Evolutionary conservation across 2,329 filamentous ascomycete species (phyloP), one percentile per base, ranked within the genome.

Genomic region (Hypoxylon sp.): DNA sequence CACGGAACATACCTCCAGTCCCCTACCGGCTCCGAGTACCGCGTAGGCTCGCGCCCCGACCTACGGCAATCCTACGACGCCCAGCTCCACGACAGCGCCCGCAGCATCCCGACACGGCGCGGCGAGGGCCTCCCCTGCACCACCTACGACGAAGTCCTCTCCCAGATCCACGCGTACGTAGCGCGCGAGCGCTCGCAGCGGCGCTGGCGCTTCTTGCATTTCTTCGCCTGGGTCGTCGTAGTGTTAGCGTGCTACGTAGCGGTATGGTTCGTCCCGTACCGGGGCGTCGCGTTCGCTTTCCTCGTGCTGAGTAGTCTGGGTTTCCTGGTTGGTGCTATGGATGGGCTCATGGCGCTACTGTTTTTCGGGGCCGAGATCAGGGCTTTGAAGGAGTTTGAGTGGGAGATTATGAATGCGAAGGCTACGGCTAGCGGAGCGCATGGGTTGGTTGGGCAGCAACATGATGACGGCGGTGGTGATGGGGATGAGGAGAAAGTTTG

Each of bases 371-470:
- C 89, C 67, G 96, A 99, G 81, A 80, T 98, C 65, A 86, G 93
- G 64, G 90, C 91, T 3, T 82, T 99, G 60, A 90, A 89, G 74
- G 96, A 99, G 82, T 98, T 98, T 80, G 89, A 96, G 77, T 98
- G 93, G 92, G 96, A 99, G 80, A 90, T 98, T 25, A 83, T 82
- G 55, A 94, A 92, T 76, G 90, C 91, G 11, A 89, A 82, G 69
- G 80, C 82, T 0, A 75, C 79, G 3, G 80, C 80, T 21, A 76
- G 74, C 3, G 80, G 79, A 1, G 71, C 70, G 2, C 71, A 72
- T 13, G 72, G 74, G 17, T 55, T 65, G 13, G 13, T 43, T 4
- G 34, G 41, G 43, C 49, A 38, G 48, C 45, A 43, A 51, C 51
- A 50, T 11, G 59, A 46, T 10, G 60, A 23, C 30, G 46, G 30